Evolutionary conservation across 495 filamentous ascomycete species (phyloP).

Genomic region (Pseudotulostoma volvatum): DNA sequence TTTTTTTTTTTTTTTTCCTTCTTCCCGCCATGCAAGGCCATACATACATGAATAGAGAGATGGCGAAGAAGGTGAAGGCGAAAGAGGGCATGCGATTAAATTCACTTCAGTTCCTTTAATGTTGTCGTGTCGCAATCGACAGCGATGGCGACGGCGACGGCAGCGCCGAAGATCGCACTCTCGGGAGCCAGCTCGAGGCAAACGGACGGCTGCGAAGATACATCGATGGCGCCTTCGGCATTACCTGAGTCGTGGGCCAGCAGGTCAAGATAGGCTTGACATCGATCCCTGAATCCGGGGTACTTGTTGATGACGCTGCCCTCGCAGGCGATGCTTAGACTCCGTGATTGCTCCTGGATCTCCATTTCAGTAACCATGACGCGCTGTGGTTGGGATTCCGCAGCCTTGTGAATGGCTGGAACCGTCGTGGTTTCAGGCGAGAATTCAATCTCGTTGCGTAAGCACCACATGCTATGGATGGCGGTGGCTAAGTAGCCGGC

Average conservation of each 20-base stretch:
- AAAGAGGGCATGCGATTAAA: too few species aligned
- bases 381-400: slow-evolving; percentile 19
- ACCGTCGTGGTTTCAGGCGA: slow-evolving; percentile 1
- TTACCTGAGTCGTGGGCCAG: slow-evolving; percentile 19
- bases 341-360: slow-evolving; percentile 16
- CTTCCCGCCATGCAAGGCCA: too few species aligned
- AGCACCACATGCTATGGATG: slow-evolving; percentile 46
- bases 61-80: too few species aligned
- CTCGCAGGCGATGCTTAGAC: slow-evolving; percentile 36
- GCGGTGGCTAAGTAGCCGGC: slow-evolving; percentile 47
- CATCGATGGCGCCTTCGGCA: slow-evolving; percentile 3
- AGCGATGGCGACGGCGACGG: slow-evolving; percentile 38
- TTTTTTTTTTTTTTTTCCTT: too few species aligned
- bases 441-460: slow-evolving; percentile 35
- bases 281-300: slow-evolving; percentile 34
- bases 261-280: slow-evolving; percentile 33
- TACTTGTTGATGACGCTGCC: slow-evolving; percentile 47
- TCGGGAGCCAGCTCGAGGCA: slow-evolving; percentile 34
- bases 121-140: too few species aligned
- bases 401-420: slow-evolving; percentile 11
- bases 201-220: slow-evolving; percentile 15
- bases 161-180: slow-evolving; percentile 39
- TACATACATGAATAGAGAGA: too few species aligned
- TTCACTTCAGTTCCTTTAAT: too few species aligned
- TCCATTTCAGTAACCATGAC: slow-evolving; percentile 23